These are phyloP conservation scores for Peribolospora kevripleyi DNA, from an alignment of 768 basidiomycete species.

Conservation along the genomic window DNA sequence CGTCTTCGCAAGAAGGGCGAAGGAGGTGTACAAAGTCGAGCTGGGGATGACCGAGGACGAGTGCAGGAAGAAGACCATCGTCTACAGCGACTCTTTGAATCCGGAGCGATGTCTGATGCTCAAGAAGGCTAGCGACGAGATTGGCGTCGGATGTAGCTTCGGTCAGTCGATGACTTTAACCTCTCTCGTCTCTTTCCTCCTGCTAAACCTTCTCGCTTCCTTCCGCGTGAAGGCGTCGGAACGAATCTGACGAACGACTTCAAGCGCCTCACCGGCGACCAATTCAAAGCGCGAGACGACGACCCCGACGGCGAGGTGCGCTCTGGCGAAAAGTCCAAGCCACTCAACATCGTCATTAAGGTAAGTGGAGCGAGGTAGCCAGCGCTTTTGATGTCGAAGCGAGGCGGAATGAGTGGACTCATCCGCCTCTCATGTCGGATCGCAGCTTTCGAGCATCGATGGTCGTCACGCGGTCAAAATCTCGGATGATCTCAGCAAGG, in stretches of 20 bases:
- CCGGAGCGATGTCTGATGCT: slow-evolving; percentile 45
- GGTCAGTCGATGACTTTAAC: slow-evolving; percentile 21
- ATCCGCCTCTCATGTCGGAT: not conserved
- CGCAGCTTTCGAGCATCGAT: slow-evolving; percentile 39
- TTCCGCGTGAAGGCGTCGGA: not conserved
- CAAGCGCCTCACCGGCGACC: not conserved
- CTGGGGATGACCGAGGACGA: slow-evolving; percentile 23
- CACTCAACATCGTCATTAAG: slow-evolving; percentile 85
- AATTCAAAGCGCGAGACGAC: slow-evolving; percentile 2
- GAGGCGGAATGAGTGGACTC: too few species aligned
- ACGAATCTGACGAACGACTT: slow-evolving; percentile 3
- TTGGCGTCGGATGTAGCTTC: slow-evolving; percentile 54
- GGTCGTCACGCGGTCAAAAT: slow-evolving; percentile 66
- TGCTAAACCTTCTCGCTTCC: not conserved
- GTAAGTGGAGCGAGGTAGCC: too few species aligned
- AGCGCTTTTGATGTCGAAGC: too few species aligned
- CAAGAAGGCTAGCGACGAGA: slow-evolving; percentile 41
- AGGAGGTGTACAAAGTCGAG: slow-evolving; percentile 46
- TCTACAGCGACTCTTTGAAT: slow-evolving; percentile 64
- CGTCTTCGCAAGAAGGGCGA: slow-evolving; percentile 48
- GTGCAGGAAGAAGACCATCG: slow-evolving; percentile 27
- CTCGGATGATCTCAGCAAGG: slow-evolving; percentile 75
- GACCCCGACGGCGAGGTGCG: not conserved
- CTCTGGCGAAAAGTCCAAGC: slow-evolving; percentile 9
- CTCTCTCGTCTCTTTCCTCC: not conserved